Percentiles rank a stretch among this genome's conserved stretches.
Evolutionary conservation across 139 green algal species (phyloP).

Genomic region (Picochlorum sp.): DNA sequence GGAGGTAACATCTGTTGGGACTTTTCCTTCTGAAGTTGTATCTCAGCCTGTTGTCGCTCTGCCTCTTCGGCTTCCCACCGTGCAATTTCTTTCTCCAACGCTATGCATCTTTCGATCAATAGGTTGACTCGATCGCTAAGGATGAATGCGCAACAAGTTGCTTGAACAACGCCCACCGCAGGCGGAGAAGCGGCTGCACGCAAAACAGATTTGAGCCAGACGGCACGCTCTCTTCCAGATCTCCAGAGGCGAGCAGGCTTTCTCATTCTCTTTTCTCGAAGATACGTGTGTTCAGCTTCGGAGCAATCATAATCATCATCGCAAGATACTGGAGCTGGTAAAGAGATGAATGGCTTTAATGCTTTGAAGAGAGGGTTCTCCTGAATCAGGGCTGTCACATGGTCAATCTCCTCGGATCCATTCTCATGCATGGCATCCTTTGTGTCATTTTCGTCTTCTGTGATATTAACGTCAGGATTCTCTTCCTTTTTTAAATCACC

Average conservation of each 20-base stretch:
- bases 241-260: slow-evolving; percentile 28
- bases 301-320: slow-evolving; percentile 31
- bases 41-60: neutral
- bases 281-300: slow-evolving; percentile 25
- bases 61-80: slow-evolving; percentile 21
- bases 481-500: neutral
- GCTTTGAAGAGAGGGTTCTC: neutral
- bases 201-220: slow-evolving; percentile 21
- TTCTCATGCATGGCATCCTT: slow-evolving; percentile 5
- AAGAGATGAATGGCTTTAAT: neutral
- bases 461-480: neutral
- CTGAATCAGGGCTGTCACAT: neutral
- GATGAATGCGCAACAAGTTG: slow-evolving; percentile 18
- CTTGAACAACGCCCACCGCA: neutral
- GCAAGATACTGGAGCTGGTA: neutral
- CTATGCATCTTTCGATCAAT: slow-evolving; percentile 20
- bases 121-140: slow-evolving; percentile 20
- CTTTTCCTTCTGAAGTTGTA: neutral
- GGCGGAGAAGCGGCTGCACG: neutral
- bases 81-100: slow-evolving; percentile 14
- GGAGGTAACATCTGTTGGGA: neutral
- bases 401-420: neutral
- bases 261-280: slow-evolving; percentile 29
- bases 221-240: slow-evolving; percentile 25
- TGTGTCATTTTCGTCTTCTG: neutral